These are phyloP conservation scores for Boletellus ananiceps DNA, from an alignment of 768 basidiomycete species.

Conservation along the genomic window DNA sequence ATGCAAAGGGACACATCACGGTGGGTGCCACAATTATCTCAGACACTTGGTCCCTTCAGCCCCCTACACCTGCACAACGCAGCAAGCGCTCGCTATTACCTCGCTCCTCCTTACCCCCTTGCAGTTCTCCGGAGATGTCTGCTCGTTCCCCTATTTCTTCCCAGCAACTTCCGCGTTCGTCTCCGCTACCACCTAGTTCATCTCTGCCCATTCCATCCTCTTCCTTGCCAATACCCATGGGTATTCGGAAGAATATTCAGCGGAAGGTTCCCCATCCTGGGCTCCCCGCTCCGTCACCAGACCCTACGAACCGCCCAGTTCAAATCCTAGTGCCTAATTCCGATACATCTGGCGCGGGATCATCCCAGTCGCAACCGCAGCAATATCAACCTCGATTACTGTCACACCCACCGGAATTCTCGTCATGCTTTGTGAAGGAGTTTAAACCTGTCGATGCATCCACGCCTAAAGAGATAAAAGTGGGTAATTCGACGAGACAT, in stretches of 20 bases:
- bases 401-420: conserved; percentile 9
- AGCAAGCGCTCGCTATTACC: conserved; percentile 3
- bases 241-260: conserved; percentile 26
- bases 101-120: conserved; percentile 3
- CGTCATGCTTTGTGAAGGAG: conserved; percentile 19
- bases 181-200: conserved; percentile 12
- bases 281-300: conserved; percentile 30
- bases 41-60: conserved; percentile 16
- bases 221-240: conserved; percentile 2
- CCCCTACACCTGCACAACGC: conserved; percentile 30
- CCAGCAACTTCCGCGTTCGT: conserved; percentile 6
- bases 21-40: conserved; percentile 1
- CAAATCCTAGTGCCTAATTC: conserved; percentile 54
- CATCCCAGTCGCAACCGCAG: conserved; percentile 33
- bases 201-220: conserved; percentile 8
- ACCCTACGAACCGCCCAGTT: conserved; percentile 28
- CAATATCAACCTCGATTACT: conserved; percentile 20
- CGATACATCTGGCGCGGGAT: conserved; percentile 42
- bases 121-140: conserved; percentile 7
- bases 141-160: conserved; percentile 1
- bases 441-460: conserved; percentile 19
- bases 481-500: neutral
- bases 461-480: conserved; percentile 11
- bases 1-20: conserved; percentile 13
- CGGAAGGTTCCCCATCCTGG: conserved; percentile 48